Evolutionary conservation across 306 rosid species (phyloP).

Genomic region (Corylus americana): DNA sequence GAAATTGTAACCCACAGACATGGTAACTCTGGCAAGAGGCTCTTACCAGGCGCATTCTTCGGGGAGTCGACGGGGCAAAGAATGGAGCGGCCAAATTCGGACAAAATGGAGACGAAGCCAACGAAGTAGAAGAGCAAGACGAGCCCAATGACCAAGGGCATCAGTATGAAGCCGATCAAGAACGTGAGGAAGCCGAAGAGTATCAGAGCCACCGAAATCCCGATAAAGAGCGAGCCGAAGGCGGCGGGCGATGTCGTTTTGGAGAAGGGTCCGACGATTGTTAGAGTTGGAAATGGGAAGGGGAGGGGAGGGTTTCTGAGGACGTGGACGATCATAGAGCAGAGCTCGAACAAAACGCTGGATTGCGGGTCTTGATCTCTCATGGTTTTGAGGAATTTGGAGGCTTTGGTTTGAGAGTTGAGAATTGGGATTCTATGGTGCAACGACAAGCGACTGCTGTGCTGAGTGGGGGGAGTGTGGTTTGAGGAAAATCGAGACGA

Average conservation of each 20-base stretch:
- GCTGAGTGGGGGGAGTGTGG: not conserved
- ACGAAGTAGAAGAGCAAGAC: slow-evolving; percentile 1
- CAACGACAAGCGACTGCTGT: too few relatives aligned
- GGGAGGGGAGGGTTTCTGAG: not conserved
- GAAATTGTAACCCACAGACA: not conserved
- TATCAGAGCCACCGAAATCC: not conserved
- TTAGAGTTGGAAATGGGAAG: not conserved
- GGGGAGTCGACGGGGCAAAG: not conserved
- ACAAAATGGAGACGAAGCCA: not conserved
- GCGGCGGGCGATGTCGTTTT: not conserved
- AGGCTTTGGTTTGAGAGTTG: not conserved
- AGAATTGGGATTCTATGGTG: not conserved
- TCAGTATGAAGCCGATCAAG: not conserved
- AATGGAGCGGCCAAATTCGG: slow-evolving; percentile 1
- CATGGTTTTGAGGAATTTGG: not conserved
- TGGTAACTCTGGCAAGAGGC: not conserved
- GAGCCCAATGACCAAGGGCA: not conserved
- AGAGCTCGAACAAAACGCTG: not conserved
- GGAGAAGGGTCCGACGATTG: not conserved
- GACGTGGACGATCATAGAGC: not conserved
- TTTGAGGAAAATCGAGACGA: not conserved
- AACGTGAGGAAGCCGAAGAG: not conserved
- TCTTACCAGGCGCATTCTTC: not conserved
- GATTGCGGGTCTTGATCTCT: not conserved
- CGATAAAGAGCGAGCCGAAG: not conserved